Evolutionary conservation across 169 alveolate species (phyloP).

Genomic region (Babesia gibsoni): DNA sequence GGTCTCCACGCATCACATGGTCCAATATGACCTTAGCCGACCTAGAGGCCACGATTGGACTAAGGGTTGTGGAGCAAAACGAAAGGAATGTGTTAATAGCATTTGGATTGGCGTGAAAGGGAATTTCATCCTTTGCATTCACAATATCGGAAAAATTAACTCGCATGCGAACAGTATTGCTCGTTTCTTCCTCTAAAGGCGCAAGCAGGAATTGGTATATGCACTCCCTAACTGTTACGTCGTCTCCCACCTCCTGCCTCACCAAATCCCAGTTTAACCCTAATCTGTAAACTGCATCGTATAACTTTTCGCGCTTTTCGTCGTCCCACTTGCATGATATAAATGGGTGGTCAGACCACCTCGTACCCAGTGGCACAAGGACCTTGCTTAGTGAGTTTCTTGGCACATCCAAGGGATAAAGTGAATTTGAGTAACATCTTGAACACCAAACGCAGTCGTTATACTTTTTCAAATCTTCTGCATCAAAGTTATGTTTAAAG

Average conservation of each 20-base stretch:
- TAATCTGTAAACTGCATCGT: slow-evolving; percentile 52
- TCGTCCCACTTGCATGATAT: slow-evolving; percentile 1
- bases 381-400: slow-evolving; percentile 34
- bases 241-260: slow-evolving; percentile 56
- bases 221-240: slow-evolving; percentile 65
- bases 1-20: not conserved
- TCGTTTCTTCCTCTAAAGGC: slow-evolving; percentile 61
- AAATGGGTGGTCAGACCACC: not conserved
- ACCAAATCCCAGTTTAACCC: slow-evolving; percentile 69
- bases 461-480: slow-evolving; percentile 34
- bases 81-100: slow-evolving; percentile 33
- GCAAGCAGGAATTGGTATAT: slow-evolving; percentile 59
- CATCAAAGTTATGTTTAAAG: not conserved
- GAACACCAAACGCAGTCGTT: slow-evolving; percentile 59
- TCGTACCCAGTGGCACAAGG: not conserved
- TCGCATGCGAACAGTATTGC: not conserved
- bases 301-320: slow-evolving; percentile 15
- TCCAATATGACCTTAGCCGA: slow-evolving; percentile 33
- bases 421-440: slow-evolving; percentile 48
- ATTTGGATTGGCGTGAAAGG: slow-evolving; percentile 42
- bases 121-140: not conserved
- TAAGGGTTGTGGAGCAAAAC: slow-evolving; percentile 29
- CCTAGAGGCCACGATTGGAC: slow-evolving; percentile 49
- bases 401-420: slow-evolving; percentile 45
- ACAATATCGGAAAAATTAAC: not conserved